These are phyloP conservation scores for Penicillium daleae DNA, from an alignment of 495 filamentous ascomycete genomes.

Conservation along the genomic window DNA sequence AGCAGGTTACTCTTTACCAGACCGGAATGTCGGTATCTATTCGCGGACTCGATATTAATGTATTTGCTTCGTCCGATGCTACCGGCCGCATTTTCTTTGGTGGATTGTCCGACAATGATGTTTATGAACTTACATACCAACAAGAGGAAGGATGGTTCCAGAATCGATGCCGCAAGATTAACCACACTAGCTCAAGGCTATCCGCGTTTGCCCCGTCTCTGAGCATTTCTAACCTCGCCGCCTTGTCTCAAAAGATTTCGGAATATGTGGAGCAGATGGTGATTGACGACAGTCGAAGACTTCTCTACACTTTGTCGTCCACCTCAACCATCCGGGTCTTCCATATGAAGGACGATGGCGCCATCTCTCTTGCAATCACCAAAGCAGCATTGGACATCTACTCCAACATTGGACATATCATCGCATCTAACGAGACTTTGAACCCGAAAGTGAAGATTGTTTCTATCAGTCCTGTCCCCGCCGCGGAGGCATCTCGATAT, in stretches of 20 bases:
- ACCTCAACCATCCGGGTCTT: constrained; percentile 84
- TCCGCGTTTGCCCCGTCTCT: constrained; percentile 65
- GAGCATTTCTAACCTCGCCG: constrained; percentile 48
- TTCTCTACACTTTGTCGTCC: constrained; percentile 89
- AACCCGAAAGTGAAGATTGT: constrained; percentile 70
- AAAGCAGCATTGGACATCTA: constrained; percentile 57
- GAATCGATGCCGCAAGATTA: constrained; percentile 76
- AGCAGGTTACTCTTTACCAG: constrained; percentile 74
- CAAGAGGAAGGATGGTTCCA: constrained; percentile 96
- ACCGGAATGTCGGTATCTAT: constrained; percentile 78
- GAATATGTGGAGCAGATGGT: constrained; percentile 76
- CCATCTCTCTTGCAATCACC: constrained; percentile 58
- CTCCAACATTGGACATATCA: constrained; percentile 78
- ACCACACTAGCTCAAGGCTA: constrained; percentile 81
- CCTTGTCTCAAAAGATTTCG: constrained; percentile 38
- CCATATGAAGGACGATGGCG: constrained; percentile 65
- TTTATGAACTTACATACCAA: constrained; percentile 94
- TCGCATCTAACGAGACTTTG: constrained; percentile 67
- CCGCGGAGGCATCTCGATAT: constrained; percentile 76
- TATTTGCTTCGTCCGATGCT: constrained; percentile 74
- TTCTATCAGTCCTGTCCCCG: constrained; percentile 80
- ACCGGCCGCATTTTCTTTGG: constrained; percentile 91
- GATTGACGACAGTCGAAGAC: constrained; percentile 82
- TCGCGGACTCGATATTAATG: constrained; percentile 70
- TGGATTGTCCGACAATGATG: constrained; percentile 76